Evolutionary conservation across 2,329 filamentous ascomycete species (phyloP).

Genomic region (Colletotrichum falcatum): DNA sequence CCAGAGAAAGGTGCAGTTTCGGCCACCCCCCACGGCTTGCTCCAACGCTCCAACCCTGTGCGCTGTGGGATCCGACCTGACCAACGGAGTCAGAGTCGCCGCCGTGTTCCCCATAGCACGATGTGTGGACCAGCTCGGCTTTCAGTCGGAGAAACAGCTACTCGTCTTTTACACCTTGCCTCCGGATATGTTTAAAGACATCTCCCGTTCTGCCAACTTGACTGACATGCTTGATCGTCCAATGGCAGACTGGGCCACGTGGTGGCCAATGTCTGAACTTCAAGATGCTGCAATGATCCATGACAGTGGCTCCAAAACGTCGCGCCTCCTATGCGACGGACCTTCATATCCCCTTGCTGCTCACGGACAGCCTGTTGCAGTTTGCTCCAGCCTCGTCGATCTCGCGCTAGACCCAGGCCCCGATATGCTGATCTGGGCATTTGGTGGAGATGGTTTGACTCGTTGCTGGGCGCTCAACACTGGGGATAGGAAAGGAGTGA

Average conservation of each 20-base stretch:
- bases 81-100: constrained; percentile 68
- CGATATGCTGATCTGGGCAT: constrained; percentile 52
- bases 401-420: constrained; percentile 50
- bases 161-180: constrained; percentile 73
- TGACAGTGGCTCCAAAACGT: background rate
- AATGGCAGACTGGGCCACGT: constrained; percentile 40
- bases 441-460: constrained; percentile 50
- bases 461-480: constrained; percentile 49
- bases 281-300: background rate
- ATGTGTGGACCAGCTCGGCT: background rate
- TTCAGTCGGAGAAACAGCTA: constrained; percentile 47
- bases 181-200: constrained; percentile 62
- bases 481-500: constrained; percentile 39
- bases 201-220: constrained; percentile 40
- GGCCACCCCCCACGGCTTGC: constrained; percentile 46
- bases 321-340: constrained; percentile 36
- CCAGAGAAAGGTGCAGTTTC: constrained; percentile 68
- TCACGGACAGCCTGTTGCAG: constrained; percentile 48
- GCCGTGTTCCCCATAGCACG: constrained; percentile 63
- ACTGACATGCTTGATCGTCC: constrained; percentile 29
- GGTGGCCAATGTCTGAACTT: constrained; percentile 41
- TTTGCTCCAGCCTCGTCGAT: constrained; percentile 49
- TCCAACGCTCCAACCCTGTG: constrained; percentile 62
- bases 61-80: constrained; percentile 65
- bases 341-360: constrained; percentile 48